These are phyloP conservation scores for Coprinopsis marcescibilis DNA, from an alignment of 768 basidiomycete species.

Conservation along the genomic window DNA sequence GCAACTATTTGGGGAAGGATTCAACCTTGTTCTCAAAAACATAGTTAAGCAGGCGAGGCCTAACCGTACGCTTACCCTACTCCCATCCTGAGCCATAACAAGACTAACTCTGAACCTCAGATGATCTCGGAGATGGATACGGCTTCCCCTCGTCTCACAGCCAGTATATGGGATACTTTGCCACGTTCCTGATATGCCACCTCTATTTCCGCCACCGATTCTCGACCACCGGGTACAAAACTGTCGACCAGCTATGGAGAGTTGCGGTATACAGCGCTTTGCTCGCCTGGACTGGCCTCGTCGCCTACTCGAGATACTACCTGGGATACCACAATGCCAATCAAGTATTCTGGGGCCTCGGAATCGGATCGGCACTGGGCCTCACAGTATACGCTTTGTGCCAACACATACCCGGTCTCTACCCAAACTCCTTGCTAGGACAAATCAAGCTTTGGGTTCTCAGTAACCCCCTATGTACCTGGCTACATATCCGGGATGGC, in stretches of 20 bases:
- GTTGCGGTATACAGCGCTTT: conserved; percentile 42
- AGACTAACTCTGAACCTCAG: too few species aligned
- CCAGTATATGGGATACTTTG: conserved; percentile 88
- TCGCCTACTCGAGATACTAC: conserved; percentile 77
- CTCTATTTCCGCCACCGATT: conserved; percentile 67
- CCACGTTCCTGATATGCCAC: conserved; percentile 71
- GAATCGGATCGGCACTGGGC: conserved; percentile 56
- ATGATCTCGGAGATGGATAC: conserved; percentile 62
- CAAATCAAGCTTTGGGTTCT: conserved; percentile 43
- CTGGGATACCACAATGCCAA: conserved; percentile 68
- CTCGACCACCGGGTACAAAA: conserved; percentile 39
- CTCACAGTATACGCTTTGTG: conserved; percentile 45
- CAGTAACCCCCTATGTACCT: conserved; percentile 49
- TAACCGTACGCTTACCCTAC: conserved; percentile 35
- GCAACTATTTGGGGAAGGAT: conserved; percentile 63
- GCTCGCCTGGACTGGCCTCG: conserved; percentile 50
- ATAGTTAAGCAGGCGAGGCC: conserved; percentile 66
- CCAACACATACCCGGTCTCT: conserved; percentile 51
- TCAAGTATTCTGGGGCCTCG: conserved; percentile 73
- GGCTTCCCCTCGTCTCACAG: conserved; percentile 88
- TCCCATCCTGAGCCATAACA: too few species aligned
- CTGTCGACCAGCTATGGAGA: conserved; percentile 51
- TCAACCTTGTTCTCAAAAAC: conserved; percentile 68
- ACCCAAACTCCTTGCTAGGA: conserved; percentile 52
- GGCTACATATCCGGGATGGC: conserved; percentile 73